phyloP scores from a whole-genome alignment of 73 alveolate genomes.

The Symbiodinium pilosum region DNA sequence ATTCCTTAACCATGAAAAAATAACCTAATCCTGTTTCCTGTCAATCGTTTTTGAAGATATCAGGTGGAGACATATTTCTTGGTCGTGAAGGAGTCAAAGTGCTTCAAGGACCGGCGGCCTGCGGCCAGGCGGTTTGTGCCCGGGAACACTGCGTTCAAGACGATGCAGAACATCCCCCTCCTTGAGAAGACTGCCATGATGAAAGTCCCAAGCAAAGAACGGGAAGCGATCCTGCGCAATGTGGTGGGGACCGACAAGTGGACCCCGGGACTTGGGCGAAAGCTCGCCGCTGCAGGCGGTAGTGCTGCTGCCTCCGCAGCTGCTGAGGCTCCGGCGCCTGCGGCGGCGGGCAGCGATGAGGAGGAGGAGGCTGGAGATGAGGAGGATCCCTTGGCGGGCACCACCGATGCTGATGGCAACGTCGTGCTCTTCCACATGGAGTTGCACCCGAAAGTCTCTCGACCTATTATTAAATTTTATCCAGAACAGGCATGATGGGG shows the following conservation, averaged over 20 bases:
- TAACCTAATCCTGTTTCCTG: no score
- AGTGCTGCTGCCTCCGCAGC: background rate
- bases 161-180: background rate
- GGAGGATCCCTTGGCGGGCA: background rate
- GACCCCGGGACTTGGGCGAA: background rate
- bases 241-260: background rate
- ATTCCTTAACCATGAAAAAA: no score
- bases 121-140: background rate
- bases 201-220: background rate
- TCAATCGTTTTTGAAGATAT: no score
- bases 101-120: background rate
- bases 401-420: background rate
- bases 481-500: no score
- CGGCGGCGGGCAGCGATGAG: background rate
- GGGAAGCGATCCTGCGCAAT: background rate
- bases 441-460: background rate
- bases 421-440: constrained; percentile 24
- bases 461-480: no score
- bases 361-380: background rate
- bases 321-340: background rate
- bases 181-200: background rate
- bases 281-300: background rate
- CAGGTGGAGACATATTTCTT: background rate
- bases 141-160: constrained; percentile 1
- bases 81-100: background rate